phyloP scores from a whole-genome alignment of 2,329 filamentous ascomycete species.

The Botrytis sinoallii region DNA sequence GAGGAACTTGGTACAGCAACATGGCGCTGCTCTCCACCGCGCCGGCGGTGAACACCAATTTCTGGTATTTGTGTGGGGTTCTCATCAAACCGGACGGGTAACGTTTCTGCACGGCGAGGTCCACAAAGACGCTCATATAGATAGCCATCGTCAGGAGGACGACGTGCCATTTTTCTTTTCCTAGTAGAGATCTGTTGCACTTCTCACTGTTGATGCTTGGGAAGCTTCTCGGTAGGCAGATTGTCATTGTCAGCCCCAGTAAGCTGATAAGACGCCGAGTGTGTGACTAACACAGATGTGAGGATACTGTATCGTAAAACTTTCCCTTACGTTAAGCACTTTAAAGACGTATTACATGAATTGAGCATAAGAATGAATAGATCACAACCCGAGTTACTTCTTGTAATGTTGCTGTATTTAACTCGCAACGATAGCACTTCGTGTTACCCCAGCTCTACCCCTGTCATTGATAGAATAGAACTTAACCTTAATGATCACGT shows the following conservation, averaged over 20 bases:
- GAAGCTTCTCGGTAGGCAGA: background rate
- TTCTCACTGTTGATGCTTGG: background rate
- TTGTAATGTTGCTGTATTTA: background rate
- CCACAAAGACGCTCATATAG: background rate
- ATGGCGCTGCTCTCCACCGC: background rate
- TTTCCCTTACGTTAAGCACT: background rate
- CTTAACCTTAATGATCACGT: background rate
- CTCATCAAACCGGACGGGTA: constrained; percentile 9
- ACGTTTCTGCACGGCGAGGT: background rate
- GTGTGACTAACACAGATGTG: background rate
- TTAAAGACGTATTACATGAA: background rate
- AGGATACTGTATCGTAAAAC: background rate
- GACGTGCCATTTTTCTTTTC: background rate
- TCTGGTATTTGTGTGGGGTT: background rate
- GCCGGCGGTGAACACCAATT: background rate
- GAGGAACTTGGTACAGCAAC: background rate
- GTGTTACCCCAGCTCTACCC: background rate
- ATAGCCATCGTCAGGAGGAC: background rate
- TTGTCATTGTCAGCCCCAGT: constrained; percentile 1
- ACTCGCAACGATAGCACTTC: background rate
- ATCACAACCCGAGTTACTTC: background rate
- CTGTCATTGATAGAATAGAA: background rate
- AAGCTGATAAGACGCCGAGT: constrained; percentile 8
- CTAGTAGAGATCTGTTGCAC: background rate
- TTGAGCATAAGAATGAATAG: background rate